These are phyloP conservation scores for Exutisphaerella laricina DNA, from an alignment of 2,329 filamentous ascomycete species.

Conservation along the genomic window DNA sequence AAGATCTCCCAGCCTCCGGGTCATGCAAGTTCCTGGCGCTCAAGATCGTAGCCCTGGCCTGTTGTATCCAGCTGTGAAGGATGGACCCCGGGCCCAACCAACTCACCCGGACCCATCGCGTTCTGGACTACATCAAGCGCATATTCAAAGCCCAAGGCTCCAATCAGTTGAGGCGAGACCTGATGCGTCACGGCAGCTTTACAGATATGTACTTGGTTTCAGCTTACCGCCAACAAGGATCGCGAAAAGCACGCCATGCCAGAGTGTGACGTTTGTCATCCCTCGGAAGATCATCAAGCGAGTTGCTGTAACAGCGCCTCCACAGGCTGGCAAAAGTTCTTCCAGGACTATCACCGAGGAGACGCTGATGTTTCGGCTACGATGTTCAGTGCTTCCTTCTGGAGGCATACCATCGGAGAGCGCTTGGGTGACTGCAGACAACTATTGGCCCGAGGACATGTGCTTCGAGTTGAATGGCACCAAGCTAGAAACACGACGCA, in stretches of 20 bases:
- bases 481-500: slow-evolving; percentile 54
- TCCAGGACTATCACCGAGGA: slow-evolving; percentile 42
- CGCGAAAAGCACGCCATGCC: slow-evolving; percentile 33
- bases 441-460: slow-evolving; percentile 64
- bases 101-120: slow-evolving; percentile 42
- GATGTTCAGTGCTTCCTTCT: slow-evolving; percentile 51
- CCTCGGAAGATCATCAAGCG: slow-evolving; percentile 32
- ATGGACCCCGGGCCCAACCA: slow-evolving; percentile 33
- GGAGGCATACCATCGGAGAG: slow-evolving; percentile 37
- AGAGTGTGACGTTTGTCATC: slow-evolving; percentile 46
- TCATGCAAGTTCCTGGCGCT: background rate
- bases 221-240: slow-evolving; percentile 43
- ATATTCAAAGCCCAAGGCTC: slow-evolving; percentile 51
- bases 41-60: slow-evolving; percentile 2
- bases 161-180: slow-evolving; percentile 4
- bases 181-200: slow-evolving; percentile 37
- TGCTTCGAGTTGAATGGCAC: slow-evolving; percentile 63
- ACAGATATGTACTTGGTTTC: slow-evolving; percentile 54
- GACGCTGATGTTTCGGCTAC: slow-evolving; percentile 61
- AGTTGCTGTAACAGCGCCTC: slow-evolving; percentile 32
- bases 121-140: slow-evolving; percentile 54
- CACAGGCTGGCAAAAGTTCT: slow-evolving; percentile 13
- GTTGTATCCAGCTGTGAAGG: slow-evolving; percentile 17
- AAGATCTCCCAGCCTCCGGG: background rate
- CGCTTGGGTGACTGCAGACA: slow-evolving; percentile 60